Percentiles rank a stretch among this genome's conserved stretches.
Evolutionary conservation across 2,329 filamentous ascomycete species (phyloP).

Genomic region (Phyllosticta ampelicida): DNA sequence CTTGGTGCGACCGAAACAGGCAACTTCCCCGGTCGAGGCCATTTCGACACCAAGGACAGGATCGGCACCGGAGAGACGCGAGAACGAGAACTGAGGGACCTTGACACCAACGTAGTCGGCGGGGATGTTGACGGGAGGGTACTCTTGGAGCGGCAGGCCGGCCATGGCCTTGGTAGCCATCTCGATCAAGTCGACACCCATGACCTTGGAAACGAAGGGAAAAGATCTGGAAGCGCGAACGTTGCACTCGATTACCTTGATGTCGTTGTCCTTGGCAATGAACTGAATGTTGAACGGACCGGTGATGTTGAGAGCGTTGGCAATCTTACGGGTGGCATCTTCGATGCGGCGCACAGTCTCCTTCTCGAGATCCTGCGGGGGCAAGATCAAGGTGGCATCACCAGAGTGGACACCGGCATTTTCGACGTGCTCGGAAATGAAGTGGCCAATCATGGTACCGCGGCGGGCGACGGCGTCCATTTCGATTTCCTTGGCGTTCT

Average conservation of each 20-base stretch:
- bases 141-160: constrained; percentile 68
- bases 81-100: constrained; percentile 98
- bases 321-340: constrained; percentile 92
- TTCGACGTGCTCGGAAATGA: constrained; percentile 97
- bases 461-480: constrained; percentile 96
- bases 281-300: constrained; percentile 99
- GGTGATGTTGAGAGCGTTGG: constrained; percentile 84
- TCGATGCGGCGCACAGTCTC: constrained; percentile 88
- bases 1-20: constrained; percentile 89
- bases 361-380: constrained; percentile 81
- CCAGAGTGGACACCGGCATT: constrained; percentile 98
- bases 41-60: constrained; percentile 97
- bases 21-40: constrained; percentile 97
- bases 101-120: constrained; percentile 89
- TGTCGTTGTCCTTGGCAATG: constrained; percentile 98
- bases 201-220: constrained; percentile 97
- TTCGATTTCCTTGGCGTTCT: constrained; percentile 98
- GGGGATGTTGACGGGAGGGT: constrained; percentile 65
- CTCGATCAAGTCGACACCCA: constrained; percentile 95
- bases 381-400: constrained; percentile 89
- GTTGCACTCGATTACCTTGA: constrained; percentile 99
- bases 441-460: constrained; percentile 84
- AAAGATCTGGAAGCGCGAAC: constrained; percentile 93
- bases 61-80: constrained; percentile 87
- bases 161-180: constrained; percentile 98